phyloP scores from a whole-genome alignment of 108 stramenopile species.

The Nitzschia sp. region DNA sequence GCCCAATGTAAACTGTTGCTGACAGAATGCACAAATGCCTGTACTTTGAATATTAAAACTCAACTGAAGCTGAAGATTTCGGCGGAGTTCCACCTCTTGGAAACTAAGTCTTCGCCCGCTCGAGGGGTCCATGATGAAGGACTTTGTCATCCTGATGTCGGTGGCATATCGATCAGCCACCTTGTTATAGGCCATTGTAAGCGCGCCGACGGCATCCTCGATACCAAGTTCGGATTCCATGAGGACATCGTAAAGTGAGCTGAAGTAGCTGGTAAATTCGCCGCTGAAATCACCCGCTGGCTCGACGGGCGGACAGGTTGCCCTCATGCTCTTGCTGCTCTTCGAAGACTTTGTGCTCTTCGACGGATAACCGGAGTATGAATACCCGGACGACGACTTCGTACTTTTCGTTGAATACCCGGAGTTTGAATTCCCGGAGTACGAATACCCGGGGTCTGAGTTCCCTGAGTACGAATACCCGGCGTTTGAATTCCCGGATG shows the following conservation, averaged over 20 bases:
- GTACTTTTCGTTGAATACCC: too few species aligned
- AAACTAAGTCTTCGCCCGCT: not conserved
- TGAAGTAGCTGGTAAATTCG: conserved; percentile 1
- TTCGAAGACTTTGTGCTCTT: too few species aligned
- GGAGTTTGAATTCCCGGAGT: too few species aligned
- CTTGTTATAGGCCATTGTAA: conserved; percentile 1
- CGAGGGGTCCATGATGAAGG: not conserved
- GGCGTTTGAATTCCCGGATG: too few species aligned
- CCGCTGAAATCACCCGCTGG: not conserved
- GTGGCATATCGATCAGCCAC: not conserved
- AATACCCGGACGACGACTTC: too few species aligned
- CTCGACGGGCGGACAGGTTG: not conserved
- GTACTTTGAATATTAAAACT: not conserved
- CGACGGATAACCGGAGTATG: too few species aligned
- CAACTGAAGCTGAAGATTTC: not conserved
- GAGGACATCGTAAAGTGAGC: not conserved
- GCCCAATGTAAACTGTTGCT: not conserved
- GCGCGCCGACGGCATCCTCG: not conserved
- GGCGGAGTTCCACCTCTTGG: not conserved
- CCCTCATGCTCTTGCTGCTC: not conserved
- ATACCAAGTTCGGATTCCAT: not conserved
- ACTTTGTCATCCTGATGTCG: not conserved
- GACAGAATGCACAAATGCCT: not conserved
- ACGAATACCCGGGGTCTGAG: too few species aligned
- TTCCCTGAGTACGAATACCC: too few species aligned